A percentile compares a stretch with the other conserved stretches of the same genome.
Conservation (phyloP, 1,139 yeast genomes). For the Debaryomyces nepalensis region DNA sequence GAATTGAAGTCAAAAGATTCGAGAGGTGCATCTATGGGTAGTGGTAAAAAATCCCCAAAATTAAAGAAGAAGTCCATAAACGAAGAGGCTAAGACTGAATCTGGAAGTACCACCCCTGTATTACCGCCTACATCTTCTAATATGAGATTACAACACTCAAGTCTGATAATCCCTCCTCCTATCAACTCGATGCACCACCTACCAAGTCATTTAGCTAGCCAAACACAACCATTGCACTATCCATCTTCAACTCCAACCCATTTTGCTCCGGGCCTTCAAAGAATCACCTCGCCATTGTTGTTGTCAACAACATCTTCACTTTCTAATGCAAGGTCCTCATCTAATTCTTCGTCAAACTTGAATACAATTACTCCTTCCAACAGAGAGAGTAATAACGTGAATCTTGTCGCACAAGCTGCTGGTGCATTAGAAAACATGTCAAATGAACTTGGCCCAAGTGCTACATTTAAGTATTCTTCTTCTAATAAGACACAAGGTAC, state of each 20-base stretch:
- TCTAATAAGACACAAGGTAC: slow-evolving; percentile 26
- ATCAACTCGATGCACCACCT: slow-evolving; percentile 17
- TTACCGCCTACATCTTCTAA: slow-evolving; percentile 30
- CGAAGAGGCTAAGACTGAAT: slow-evolving; percentile 18
- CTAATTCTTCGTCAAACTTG: slow-evolving; percentile 15
- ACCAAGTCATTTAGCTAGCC: slow-evolving; percentile 41
- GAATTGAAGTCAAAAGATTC: slow-evolving; percentile 48
- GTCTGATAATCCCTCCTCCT: slow-evolving; percentile 16
- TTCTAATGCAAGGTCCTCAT: slow-evolving; percentile 39
- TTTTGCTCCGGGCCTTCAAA: slow-evolving; percentile 65
- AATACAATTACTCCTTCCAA: slow-evolving; percentile 14
- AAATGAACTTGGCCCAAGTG: slow-evolving; percentile 51
- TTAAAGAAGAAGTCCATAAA: slow-evolving; percentile 27
- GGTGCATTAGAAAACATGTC: slow-evolving; percentile 66
- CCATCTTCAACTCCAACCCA: slow-evolving; percentile 74
- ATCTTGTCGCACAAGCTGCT: slow-evolving; percentile 49
- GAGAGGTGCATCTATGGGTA: slow-evolving; percentile 15
- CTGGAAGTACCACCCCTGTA: slow-evolving; percentile 33
- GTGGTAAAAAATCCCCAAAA: slow-evolving; percentile 40
- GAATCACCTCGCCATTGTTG: slow-evolving; percentile 67
- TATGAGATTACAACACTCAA: slow-evolving; percentile 11
- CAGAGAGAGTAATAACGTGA: slow-evolving; percentile 13
- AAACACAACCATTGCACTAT: slow-evolving; percentile 63
- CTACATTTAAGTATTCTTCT: slow-evolving; percentile 37
- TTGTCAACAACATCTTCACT: slow-evolving; percentile 51